Percentiles rank a stretch among this genome's conserved stretches.
Evolutionary conservation across 2,329 filamentous ascomycete species (phyloP).

Genomic region (Pseudogymnoascus sp.): DNA sequence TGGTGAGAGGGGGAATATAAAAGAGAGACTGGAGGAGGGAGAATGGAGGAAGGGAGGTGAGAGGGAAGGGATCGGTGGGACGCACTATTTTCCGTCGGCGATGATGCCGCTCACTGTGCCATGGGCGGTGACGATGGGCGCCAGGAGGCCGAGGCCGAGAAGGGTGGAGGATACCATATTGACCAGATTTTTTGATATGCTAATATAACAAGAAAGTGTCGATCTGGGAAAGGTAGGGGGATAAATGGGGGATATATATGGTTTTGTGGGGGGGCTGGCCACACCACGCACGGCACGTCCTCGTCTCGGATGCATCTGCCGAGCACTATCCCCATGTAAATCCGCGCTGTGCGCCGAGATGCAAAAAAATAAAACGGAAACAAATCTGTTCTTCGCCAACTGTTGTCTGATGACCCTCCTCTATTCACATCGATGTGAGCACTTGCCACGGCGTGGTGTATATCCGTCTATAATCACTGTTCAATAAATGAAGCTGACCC

Average conservation of each 20-base stretch:
- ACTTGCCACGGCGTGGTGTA: not conserved
- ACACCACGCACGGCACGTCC: not conserved
- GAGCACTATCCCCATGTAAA: not conserved
- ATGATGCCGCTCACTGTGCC: constrained; percentile 23
- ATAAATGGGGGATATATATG: not conserved
- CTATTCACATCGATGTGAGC: not conserved
- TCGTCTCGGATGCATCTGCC: not conserved
- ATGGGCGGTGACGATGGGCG: constrained; percentile 20
- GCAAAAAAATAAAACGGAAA: not conserved
- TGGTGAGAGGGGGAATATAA: not conserved
- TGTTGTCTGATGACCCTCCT: not conserved
- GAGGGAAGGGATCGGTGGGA: not conserved
- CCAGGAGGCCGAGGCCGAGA: constrained; percentile 8
- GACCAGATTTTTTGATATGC: not conserved
- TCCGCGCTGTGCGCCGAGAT: not conserved
- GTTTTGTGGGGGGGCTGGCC: not conserved
- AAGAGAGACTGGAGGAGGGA: not conserved
- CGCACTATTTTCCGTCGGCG: constrained; percentile 25
- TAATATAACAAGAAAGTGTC: not conserved
- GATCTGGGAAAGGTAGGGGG: not conserved
- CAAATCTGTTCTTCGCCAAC: not conserved
- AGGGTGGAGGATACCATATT: not conserved
- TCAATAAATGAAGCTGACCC: not conserved
- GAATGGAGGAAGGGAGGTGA: not conserved
- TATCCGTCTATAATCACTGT: not conserved